Percentiles rank a stretch among this genome's conserved stretches.
Evolutionary conservation across 768 basidiomycete genomes (phyloP).

Genomic region (Mrakia blollopis): DNA sequence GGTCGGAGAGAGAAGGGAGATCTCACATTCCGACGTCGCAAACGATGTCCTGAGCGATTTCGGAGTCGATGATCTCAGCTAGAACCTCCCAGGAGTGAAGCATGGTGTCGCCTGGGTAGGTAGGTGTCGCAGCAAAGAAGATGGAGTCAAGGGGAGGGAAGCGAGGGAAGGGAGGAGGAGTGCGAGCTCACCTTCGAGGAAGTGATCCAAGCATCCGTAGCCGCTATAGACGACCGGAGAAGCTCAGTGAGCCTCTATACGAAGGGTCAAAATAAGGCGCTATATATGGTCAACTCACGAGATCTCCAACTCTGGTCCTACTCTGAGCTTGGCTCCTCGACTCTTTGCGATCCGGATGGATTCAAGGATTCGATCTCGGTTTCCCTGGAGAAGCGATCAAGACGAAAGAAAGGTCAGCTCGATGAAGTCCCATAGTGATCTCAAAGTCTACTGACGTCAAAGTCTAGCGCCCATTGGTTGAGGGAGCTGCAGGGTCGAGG

Average conservation of each 20-base stretch:
- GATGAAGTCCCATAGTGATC: neutral
- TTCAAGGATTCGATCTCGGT: slow-evolving; percentile 79
- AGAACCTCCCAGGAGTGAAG: slow-evolving; percentile 98
- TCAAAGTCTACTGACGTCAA: slow-evolving; percentile 58
- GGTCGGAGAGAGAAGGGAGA: neutral
- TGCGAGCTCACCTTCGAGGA: slow-evolving; percentile 72
- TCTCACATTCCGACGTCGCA: slow-evolving; percentile 95
- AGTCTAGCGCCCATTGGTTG: slow-evolving; percentile 97
- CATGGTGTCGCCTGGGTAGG: slow-evolving; percentile 74
- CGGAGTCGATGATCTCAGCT: slow-evolving; percentile 76
- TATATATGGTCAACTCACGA: too few relatives aligned
- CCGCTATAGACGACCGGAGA: slow-evolving; percentile 54
- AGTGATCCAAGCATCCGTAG: slow-evolving; percentile 96
- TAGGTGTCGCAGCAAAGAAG: neutral
- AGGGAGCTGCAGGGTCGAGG: slow-evolving; percentile 73
- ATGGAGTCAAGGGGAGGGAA: neutral
- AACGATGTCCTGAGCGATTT: slow-evolving; percentile 74
- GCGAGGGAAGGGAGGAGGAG: neutral
- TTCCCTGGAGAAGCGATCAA: slow-evolving; percentile 58
- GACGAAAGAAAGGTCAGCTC: neutral
- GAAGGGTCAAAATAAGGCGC: too few relatives aligned
- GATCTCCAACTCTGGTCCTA: slow-evolving; percentile 95
- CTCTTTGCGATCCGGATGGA: slow-evolving; percentile 85
- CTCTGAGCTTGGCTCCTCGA: slow-evolving; percentile 80
- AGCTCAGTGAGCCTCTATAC: too few relatives aligned